Evolutionary conservation across 1,284 basidiomycete genomes (phyloP).

Genomic region (Phellopilus nigrolimitatus): DNA sequence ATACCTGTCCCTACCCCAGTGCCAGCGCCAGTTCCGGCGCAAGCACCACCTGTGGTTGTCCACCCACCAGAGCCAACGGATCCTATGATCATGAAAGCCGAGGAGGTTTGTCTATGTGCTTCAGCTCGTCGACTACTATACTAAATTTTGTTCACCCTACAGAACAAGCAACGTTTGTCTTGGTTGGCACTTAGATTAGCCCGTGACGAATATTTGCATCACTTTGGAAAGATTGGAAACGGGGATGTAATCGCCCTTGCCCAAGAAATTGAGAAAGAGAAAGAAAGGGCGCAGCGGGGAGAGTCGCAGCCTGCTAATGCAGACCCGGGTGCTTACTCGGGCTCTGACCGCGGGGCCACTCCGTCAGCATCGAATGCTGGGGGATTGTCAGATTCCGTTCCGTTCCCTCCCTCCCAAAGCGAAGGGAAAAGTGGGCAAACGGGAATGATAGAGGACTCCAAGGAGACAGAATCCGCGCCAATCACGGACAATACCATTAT

Average conservation of each 20-base stretch:
- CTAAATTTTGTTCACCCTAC: conserved; percentile 9
- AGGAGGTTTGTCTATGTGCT: conserved; percentile 45
- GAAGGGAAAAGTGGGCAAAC: background rate
- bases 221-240: conserved; percentile 76
- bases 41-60: conserved; percentile 23
- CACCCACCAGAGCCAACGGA: conserved; percentile 35
- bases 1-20: conserved; percentile 24
- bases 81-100: conserved; percentile 48
- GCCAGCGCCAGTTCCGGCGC: conserved; percentile 22
- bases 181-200: conserved; percentile 77
- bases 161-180: conserved; percentile 69
- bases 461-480: background rate
- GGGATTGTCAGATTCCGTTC: background rate
- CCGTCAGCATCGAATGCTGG: background rate
- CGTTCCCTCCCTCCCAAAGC: background rate
- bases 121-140: background rate
- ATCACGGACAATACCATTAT: background rate
- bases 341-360: conserved; percentile 1
- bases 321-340: background rate
- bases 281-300: conserved; percentile 32
- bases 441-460: conserved; percentile 9
- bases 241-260: conserved; percentile 62
- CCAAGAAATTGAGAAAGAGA: conserved; percentile 65
- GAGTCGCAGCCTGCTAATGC: conserved; percentile 14
- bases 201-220: conserved; percentile 63